phyloP scores from a whole-genome alignment of 2,329 filamentous ascomycete genomes.

The Fusarium torulosum region DNA sequence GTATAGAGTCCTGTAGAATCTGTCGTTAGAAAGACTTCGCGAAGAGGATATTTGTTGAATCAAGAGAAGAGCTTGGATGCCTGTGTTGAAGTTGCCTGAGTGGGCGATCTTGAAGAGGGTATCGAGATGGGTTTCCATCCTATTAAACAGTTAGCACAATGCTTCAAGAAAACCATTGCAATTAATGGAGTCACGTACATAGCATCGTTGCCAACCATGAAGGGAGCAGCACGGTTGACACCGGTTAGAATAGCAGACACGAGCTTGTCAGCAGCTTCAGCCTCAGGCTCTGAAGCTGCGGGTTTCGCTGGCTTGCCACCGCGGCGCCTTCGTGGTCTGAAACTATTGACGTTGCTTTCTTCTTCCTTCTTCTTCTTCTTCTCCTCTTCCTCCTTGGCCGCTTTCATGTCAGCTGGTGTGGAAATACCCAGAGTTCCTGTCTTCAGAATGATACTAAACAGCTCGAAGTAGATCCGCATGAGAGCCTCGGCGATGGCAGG shows the following conservation, averaged over 20 bases:
- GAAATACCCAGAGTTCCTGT: constrained; percentile 56
- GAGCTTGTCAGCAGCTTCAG: constrained; percentile 82
- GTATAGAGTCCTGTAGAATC: constrained; percentile 95
- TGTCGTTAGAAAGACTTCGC: constrained; percentile 84
- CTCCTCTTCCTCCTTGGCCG: constrained; percentile 52
- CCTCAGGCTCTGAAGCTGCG: constrained; percentile 68
- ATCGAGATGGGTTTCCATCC: constrained; percentile 88
- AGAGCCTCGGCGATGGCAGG: constrained; percentile 83
- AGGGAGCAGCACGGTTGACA: constrained; percentile 95
- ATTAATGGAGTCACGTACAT: constrained; percentile 59
- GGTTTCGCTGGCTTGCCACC: constrained; percentile 38
- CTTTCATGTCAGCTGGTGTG: constrained; percentile 61
- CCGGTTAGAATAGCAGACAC: constrained; percentile 92
- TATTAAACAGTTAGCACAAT: constrained; percentile 50
- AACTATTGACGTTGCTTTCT: constrained; percentile 14
- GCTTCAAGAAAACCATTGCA: not conserved
- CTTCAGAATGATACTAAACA: constrained; percentile 88
- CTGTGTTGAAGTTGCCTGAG: constrained; percentile 98
- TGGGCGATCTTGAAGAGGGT: constrained; percentile 97
- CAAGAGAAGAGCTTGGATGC: constrained; percentile 92
- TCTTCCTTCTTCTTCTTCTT: constrained; percentile 30
- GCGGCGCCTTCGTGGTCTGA: constrained; percentile 46
- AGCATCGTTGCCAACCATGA: constrained; percentile 83
- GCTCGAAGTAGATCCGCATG: constrained; percentile 89
- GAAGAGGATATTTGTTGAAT: constrained; percentile 91